Conservation (phyloP, 1,284 basidiomycete genomes). For the Heterobasidion parviporum region DNA sequence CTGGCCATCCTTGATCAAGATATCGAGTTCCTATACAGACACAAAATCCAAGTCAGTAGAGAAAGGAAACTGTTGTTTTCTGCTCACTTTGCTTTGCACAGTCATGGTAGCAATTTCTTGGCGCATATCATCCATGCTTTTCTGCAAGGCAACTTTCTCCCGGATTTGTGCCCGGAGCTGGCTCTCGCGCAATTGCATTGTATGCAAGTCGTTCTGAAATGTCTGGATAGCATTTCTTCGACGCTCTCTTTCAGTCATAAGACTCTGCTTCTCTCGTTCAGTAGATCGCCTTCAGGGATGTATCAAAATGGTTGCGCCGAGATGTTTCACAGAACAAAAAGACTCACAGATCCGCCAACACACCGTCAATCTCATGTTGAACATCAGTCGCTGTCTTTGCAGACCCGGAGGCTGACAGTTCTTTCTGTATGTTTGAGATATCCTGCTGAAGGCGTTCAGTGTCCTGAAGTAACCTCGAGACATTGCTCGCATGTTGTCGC, state of each 20-base stretch:
- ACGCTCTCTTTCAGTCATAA: slow-evolving; percentile 62
- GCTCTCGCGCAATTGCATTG: slow-evolving; percentile 55
- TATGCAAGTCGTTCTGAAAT: slow-evolving; percentile 49
- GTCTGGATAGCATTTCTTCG: slow-evolving; percentile 47
- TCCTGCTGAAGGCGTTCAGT: slow-evolving; percentile 59
- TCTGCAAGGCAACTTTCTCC: slow-evolving; percentile 55
- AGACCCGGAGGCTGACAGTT: slow-evolving; percentile 65
- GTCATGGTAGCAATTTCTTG: slow-evolving; percentile 38
- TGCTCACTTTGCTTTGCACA: slow-evolving; percentile 18
- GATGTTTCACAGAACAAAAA: not conserved
- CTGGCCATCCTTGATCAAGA: slow-evolving; percentile 52
- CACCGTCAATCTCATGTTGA: slow-evolving; percentile 61
- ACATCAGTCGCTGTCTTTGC: slow-evolving; percentile 81
- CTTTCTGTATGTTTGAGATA: slow-evolving; percentile 57
- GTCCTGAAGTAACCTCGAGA: slow-evolving; percentile 61
- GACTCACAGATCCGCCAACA: slow-evolving; percentile 63
- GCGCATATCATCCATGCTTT: slow-evolving; percentile 53
- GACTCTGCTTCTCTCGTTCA: slow-evolving; percentile 57
- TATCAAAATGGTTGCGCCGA: not conserved
- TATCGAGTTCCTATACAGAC: slow-evolving; percentile 52
- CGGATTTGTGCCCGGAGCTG: slow-evolving; percentile 55
- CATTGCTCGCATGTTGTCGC: slow-evolving; percentile 55
- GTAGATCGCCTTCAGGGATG: slow-evolving; percentile 47
- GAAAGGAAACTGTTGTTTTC: not conserved
- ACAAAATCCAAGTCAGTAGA: slow-evolving; percentile 2